These are phyloP conservation scores for Pseudoneurospora amorphoporcata DNA, from an alignment of 495 filamentous ascomycete species.

Conservation along the genomic window DNA sequence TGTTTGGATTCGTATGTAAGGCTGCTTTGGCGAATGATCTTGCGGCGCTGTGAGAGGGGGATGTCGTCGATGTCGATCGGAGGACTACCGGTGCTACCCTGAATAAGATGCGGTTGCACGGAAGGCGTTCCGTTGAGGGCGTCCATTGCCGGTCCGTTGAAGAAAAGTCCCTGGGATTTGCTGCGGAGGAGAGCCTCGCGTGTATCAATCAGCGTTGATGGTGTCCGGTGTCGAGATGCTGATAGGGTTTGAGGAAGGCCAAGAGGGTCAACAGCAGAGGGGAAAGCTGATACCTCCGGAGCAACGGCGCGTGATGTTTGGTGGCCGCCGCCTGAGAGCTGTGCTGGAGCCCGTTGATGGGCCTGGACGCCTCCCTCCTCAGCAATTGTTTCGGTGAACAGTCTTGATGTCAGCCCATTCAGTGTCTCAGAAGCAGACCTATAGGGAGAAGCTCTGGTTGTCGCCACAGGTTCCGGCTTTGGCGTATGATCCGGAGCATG, in stretches of 20 bases:
- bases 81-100: slow-evolving; percentile 15
- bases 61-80: slow-evolving; percentile 51
- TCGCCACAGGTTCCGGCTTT: slow-evolving; percentile 5
- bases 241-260: slow-evolving; percentile 18
- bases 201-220: slow-evolving; percentile 49
- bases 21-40: slow-evolving; percentile 40
- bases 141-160: slow-evolving; percentile 17
- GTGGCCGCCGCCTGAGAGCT: not conserved
- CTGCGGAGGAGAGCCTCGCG: slow-evolving; percentile 50
- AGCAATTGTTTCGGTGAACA: slow-evolving; percentile 27
- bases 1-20: not conserved
- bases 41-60: slow-evolving; percentile 59
- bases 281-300: slow-evolving; percentile 4
- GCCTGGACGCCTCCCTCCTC: slow-evolving; percentile 24
- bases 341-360: not conserved
- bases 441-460: slow-evolving; percentile 1
- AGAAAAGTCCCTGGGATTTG: slow-evolving; percentile 24
- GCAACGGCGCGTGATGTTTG: not conserved
- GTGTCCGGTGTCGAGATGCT: slow-evolving; percentile 26
- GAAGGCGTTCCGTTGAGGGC: slow-evolving; percentile 7
- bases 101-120: slow-evolving; percentile 5
- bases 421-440: slow-evolving; percentile 14
- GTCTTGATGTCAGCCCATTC: slow-evolving; percentile 6
- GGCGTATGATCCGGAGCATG: not conserved
- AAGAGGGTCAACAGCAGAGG: slow-evolving; percentile 8